phyloP scores from a whole-genome alignment of 78 protist genomes.

The Guillardia theta region DNA sequence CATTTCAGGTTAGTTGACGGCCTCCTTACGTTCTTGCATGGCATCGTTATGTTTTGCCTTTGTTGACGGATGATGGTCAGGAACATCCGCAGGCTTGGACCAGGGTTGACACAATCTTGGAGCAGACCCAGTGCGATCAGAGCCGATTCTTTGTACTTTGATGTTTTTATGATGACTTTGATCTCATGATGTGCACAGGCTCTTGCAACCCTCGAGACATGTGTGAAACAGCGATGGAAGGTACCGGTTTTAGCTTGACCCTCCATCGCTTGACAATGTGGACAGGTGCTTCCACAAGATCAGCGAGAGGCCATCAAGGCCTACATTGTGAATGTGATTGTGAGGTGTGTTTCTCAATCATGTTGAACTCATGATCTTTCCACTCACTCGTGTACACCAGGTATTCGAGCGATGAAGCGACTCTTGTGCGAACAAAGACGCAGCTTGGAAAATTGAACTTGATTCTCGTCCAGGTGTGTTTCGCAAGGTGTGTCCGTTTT shows the following conservation, averaged over 20 bases:
- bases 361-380: background rate
- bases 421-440: slow-evolving; percentile 25
- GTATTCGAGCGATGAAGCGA: slow-evolving; percentile 54
- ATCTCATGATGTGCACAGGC: background rate
- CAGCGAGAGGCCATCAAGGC: slow-evolving; percentile 75
- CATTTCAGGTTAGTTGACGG: background rate
- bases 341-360: slow-evolving; percentile 18
- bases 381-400: no score
- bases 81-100: slow-evolving; percentile 90
- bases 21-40: background rate
- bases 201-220: slow-evolving; percentile 73
- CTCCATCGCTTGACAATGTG: background rate
- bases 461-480: slow-evolving; percentile 71
- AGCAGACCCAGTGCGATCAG: slow-evolving; percentile 10
- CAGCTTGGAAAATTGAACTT: slow-evolving; percentile 72
- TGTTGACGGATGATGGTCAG: background rate
- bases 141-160: slow-evolving; percentile 64
- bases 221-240: slow-evolving; percentile 82
- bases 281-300: slow-evolving; percentile 73
- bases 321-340: slow-evolving; percentile 82
- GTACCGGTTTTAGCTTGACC: background rate
- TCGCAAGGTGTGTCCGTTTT: background rate
- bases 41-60: background rate
- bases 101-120: slow-evolving; percentile 81
- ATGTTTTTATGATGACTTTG: background rate